Evolutionary conservation across 345 rosid species (phyloP).

Genomic region (Gossypium longicalyx): DNA sequence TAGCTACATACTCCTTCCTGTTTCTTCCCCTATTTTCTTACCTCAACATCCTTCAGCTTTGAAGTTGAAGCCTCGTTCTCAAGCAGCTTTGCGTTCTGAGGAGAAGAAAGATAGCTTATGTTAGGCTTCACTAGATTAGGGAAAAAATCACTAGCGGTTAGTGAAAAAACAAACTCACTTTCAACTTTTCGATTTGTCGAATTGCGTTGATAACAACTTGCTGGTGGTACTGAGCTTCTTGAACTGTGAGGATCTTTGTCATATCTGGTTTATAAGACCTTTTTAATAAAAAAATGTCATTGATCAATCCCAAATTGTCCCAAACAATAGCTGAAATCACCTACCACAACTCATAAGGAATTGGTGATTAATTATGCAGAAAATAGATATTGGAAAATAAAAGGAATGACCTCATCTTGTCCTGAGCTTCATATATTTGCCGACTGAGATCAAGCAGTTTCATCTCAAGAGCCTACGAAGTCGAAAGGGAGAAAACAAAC

Average conservation of each 20-base stretch:
- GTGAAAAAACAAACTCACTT: conserved; percentile 10
- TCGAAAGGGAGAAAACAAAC: neutral
- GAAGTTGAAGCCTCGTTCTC: neutral
- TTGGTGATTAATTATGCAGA: neutral
- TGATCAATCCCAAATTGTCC: neutral
- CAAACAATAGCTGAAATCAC: neutral
- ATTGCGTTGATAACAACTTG: conserved; percentile 13
- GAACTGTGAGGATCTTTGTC: conserved; percentile 12
- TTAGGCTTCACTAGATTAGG: neutral
- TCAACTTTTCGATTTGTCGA: conserved; percentile 20
- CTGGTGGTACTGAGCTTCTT: conserved; percentile 16
- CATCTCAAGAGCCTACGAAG: conserved; percentile 25
- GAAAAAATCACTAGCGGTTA: too few species aligned
- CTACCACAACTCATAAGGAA: neutral
- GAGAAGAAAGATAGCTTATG: conserved; percentile 1
- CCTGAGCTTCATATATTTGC: conserved; percentile 4
- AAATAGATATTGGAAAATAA: neutral
- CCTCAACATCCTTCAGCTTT: conserved; percentile 3
- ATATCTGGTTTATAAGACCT: conserved; percentile 23
- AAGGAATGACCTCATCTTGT: conserved; percentile 24
- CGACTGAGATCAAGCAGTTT: conserved; percentile 14
- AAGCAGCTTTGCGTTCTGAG: conserved; percentile 5
- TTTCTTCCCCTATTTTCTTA: neutral
- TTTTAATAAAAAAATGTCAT: neutral
- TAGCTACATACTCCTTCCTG: neutral